These are phyloP conservation scores for Ceratocystis albifundus DNA, from an alignment of 2,329 filamentous ascomycete genomes.

Conservation along the genomic window DNA sequence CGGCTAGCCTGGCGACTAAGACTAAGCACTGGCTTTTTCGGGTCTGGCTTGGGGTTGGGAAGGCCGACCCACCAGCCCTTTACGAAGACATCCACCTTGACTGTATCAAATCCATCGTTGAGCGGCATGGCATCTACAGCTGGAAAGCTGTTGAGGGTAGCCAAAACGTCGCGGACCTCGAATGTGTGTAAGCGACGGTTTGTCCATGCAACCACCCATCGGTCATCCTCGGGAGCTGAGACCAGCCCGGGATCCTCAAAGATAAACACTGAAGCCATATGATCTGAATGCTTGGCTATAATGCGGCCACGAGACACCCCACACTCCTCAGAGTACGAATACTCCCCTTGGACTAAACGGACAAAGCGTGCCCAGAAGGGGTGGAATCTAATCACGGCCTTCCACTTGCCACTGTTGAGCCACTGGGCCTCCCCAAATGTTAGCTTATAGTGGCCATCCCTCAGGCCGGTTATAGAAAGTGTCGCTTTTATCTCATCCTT, in stretches of 20 bases:
- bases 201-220: conserved; percentile 18
- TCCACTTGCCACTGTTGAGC: conserved; percentile 15
- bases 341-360: conserved; percentile 9
- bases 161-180: conserved; percentile 17
- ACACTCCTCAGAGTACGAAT: conserved; percentile 19
- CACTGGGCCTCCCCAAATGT: conserved; percentile 2
- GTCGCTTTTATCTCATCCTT: conserved; percentile 10
- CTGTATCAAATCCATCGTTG: background rate
- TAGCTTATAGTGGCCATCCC: conserved; percentile 11
- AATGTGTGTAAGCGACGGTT: conserved; percentile 22
- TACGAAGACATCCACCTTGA: background rate
- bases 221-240: conserved; percentile 18
- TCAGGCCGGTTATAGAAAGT: conserved; percentile 10
- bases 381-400: conserved; percentile 14
- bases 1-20: background rate
- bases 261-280: conserved; percentile 13
- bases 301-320: conserved; percentile 19
- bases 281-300: conserved; percentile 1
- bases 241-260: conserved; percentile 22
- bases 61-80: conserved; percentile 16
- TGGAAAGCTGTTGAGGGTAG: background rate
- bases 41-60: background rate
- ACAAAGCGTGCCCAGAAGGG: conserved; percentile 11
- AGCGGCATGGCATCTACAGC: background rate
- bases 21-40: background rate